These are phyloP conservation scores for Gonium pectorale DNA, from an alignment of 139 green algal species.

Conservation along the genomic window DNA sequence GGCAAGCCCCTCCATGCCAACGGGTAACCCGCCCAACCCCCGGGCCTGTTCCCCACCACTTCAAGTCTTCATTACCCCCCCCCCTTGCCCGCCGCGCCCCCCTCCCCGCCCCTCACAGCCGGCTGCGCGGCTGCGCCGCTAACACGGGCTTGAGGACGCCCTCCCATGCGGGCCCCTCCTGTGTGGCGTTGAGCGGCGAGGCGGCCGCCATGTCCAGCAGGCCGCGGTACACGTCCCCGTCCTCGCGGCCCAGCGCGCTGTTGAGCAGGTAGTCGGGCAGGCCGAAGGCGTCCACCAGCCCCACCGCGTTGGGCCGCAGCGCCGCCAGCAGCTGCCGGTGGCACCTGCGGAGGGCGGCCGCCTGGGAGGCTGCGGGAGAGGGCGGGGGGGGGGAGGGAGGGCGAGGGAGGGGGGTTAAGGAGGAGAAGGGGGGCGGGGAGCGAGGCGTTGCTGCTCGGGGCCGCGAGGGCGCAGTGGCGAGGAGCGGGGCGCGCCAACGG, in stretches of 20 bases:
- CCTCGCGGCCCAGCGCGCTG: slow-evolving; percentile 75
- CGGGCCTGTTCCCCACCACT: too few relatives aligned
- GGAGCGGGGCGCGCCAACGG: too few relatives aligned
- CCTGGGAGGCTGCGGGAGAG: slow-evolving; percentile 64
- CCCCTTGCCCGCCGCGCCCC: neutral
- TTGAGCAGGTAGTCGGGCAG: slow-evolving; percentile 56
- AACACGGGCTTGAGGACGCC: slow-evolving; percentile 77
- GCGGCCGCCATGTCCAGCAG: slow-evolving; percentile 79
- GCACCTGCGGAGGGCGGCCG: slow-evolving; percentile 53
- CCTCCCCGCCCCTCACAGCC: slow-evolving; percentile 12
- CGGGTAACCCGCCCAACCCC: too few relatives aligned
- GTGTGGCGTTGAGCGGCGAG: slow-evolving; percentile 86
- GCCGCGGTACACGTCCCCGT: slow-evolving; percentile 88
- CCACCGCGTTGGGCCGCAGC: slow-evolving; percentile 85
- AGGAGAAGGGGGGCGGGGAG: neutral
- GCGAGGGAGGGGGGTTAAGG: neutral
- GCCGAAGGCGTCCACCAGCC: slow-evolving; percentile 88
- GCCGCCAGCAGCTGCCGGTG: slow-evolving; percentile 72
- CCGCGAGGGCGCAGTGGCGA: too few relatives aligned
- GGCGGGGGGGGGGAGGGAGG: neutral
- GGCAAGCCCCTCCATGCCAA: too few relatives aligned
- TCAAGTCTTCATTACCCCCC: neutral
- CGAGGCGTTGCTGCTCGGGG: neutral
- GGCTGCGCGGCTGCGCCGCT: slow-evolving; percentile 42
- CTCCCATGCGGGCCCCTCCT: slow-evolving; percentile 89